phyloP scores from a whole-genome alignment of 2,329 filamentous ascomycete species.

The Aspergillus texensis region DNA sequence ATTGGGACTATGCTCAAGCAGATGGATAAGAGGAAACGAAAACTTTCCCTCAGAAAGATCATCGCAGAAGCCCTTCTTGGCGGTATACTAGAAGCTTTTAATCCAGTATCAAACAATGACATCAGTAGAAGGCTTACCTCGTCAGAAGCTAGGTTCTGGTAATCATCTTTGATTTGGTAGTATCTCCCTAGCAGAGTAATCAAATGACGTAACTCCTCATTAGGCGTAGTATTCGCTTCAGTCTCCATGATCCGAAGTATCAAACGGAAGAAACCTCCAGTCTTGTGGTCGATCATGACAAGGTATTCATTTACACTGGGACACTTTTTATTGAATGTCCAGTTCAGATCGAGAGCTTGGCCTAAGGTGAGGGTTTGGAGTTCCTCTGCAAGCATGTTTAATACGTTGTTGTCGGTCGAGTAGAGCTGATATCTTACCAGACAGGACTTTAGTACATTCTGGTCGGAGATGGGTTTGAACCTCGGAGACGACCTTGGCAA shows the following conservation, averaged over 20 bases:
- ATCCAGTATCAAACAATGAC: not conserved
- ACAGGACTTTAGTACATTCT: not conserved
- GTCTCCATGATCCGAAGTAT: conserved; percentile 18
- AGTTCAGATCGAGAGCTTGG: conserved; percentile 27
- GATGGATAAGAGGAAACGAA: conserved; percentile 34
- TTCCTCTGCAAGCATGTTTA: not conserved
- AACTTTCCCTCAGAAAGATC: conserved; percentile 49
- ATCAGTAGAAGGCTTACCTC: conserved; percentile 15
- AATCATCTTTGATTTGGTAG: conserved; percentile 35
- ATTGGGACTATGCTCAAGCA: not conserved
- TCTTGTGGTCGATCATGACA: conserved; percentile 32
- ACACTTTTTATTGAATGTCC: conserved; percentile 18
- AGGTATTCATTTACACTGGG: conserved; percentile 29
- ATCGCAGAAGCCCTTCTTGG: conserved; percentile 46
- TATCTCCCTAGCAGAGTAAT: conserved; percentile 26
- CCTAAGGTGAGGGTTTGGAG: conserved; percentile 18
- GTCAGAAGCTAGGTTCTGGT: conserved; percentile 27
- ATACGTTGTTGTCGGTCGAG: not conserved
- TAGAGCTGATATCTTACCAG: not conserved
- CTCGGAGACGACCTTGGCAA: conserved; percentile 34
- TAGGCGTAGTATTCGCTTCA: not conserved
- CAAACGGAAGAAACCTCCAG: conserved; percentile 26
- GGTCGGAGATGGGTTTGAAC: not conserved
- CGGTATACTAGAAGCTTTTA: conserved; percentile 31
- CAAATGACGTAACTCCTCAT: conserved; percentile 10